A percentile compares a stretch with the other conserved stretches of the same genome.
Evolutionary conservation across 257 asterid genomes (phyloP).

Genomic region (Fraxinus pennsylvanica): DNA sequence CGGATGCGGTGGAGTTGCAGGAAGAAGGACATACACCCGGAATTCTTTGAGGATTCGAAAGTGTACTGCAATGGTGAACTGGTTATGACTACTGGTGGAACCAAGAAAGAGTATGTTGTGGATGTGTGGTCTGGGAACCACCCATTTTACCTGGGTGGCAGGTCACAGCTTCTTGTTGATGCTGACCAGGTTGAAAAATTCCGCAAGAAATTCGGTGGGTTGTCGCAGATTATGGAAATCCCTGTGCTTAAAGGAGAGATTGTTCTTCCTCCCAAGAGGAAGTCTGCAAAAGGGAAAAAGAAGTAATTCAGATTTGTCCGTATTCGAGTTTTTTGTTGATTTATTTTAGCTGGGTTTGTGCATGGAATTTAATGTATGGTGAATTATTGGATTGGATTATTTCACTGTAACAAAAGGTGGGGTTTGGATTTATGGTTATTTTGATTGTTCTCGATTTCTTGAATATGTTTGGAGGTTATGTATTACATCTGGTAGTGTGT

Average conservation of each 20-base stretch:
- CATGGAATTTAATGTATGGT: constrained; percentile 19
- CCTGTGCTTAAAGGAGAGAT: constrained; percentile 94
- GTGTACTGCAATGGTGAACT: constrained; percentile 91
- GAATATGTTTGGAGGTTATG: too few species aligned
- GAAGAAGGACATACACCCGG: constrained; percentile 90
- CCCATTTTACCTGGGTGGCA: constrained; percentile 83
- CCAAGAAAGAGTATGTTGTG: constrained; percentile 79
- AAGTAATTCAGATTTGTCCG: constrained; percentile 41
- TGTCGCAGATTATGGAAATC: constrained; percentile 67
- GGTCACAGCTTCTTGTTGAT: constrained; percentile 56
- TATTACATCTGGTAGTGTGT: too few species aligned
- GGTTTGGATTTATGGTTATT: constrained; percentile 3
- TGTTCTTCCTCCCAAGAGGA: constrained; percentile 73
- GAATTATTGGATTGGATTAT: constrained; percentile 26
- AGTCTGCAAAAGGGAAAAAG: constrained; percentile 64
- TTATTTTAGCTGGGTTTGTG: constrained; percentile 12
- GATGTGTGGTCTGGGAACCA: constrained; percentile 99
- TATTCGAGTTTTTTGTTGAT: neutral
- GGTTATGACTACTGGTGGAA: constrained; percentile 94
- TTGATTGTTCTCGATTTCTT: too few species aligned
- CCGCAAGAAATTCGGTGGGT: constrained; percentile 70
- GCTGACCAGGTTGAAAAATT: constrained; percentile 91
- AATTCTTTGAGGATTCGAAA: constrained; percentile 72
- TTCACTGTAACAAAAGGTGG: constrained; percentile 14
- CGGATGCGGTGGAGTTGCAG: constrained; percentile 66